Evolutionary conservation across 2,329 filamentous ascomycete species (phyloP).

Genomic region (Xylariaceae sp.): DNA sequence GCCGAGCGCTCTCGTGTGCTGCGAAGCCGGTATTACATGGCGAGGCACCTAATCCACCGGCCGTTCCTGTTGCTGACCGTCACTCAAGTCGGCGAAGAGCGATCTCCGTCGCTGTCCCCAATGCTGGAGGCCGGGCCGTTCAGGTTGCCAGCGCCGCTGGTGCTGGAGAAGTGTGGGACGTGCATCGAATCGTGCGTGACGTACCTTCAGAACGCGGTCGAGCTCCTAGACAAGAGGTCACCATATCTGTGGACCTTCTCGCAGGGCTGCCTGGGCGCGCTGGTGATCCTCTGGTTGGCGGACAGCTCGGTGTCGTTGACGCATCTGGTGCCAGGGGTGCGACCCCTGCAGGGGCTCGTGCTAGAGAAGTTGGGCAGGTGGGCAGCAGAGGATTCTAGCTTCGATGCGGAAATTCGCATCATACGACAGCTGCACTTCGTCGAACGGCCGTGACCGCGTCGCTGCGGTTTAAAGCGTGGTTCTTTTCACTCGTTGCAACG

Average conservation of each 20-base stretch:
- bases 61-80: conserved; percentile 41
- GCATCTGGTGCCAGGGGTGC: conserved; percentile 27
- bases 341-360: conserved; percentile 26
- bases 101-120: conserved; percentile 20
- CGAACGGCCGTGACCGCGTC: conserved; percentile 17
- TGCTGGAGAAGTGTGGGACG: conserved; percentile 31
- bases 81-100: conserved; percentile 30
- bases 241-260: conserved; percentile 35
- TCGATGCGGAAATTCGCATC: conserved; percentile 27
- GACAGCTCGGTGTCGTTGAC: conserved; percentile 27
- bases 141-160: conserved; percentile 22
- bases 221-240: conserved; percentile 34
- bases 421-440: conserved; percentile 23
- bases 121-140: conserved; percentile 19
- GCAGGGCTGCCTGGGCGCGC: conserved; percentile 32
- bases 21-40: conserved; percentile 67
- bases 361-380: conserved; percentile 28
- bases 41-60: conserved; percentile 60
- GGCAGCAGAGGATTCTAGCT: conserved; percentile 31
- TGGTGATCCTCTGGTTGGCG: conserved; percentile 32
- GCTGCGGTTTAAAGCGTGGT: not conserved
- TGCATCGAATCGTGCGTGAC: conserved; percentile 33
- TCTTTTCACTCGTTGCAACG: conserved; percentile 1
- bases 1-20: conserved; percentile 62
- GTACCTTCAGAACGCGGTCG: conserved; percentile 32